Evolutionary conservation across 768 basidiomycete species (phyloP), one percentile per base, ranked within the genome.

Genomic region (Mycena leptocephala): DNA sequence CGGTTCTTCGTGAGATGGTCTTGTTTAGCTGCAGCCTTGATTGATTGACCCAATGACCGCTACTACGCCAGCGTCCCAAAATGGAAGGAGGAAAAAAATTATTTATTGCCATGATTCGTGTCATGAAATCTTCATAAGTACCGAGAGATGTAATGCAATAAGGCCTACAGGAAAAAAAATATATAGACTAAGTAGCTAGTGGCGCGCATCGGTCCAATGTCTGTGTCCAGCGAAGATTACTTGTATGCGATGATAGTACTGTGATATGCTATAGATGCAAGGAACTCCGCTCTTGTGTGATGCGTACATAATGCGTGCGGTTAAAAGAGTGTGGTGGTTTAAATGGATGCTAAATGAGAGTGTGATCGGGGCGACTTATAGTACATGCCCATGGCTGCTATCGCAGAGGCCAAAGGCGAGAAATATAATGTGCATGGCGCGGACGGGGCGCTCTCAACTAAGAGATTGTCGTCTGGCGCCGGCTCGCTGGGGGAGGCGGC

Each of bases 391-490:
- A 56, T 62, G 72, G 33, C 65, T 69, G 73, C 73, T 74, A 69
- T 68, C 26, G 67, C 67, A 68, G 22, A 55, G 13, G 33, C 66
- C 46, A 39, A 16, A 53, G 28, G 53, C 11, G 63, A 46, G 22
- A 55, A 48, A 16, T 8, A 10, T 5, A 30, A 35, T 35, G 32
- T 32, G 30, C 46, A 65, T 33, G 56, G 70, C 51, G 46, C 37
- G 53, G 39, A 65, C 37, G 10, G 51, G n/a, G n/a, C n/a, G n/a
- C n/a, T n/a, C n/a, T n/a, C n/a, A 30, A n/a, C 39, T 76, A 78
- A 14, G 77, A 75, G 26, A 78, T 78, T 0, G 77, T 78, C 35
- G 77, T 78, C 58, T 78, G 77, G 20, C 77, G 74, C 43, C 77
- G 74, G 32, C 20, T 72, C 11, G 70, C 14, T 30, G 58, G 46